phyloP scores from a whole-genome alignment of 805 yeast genomes.

The Saturnispora diversa region DNA sequence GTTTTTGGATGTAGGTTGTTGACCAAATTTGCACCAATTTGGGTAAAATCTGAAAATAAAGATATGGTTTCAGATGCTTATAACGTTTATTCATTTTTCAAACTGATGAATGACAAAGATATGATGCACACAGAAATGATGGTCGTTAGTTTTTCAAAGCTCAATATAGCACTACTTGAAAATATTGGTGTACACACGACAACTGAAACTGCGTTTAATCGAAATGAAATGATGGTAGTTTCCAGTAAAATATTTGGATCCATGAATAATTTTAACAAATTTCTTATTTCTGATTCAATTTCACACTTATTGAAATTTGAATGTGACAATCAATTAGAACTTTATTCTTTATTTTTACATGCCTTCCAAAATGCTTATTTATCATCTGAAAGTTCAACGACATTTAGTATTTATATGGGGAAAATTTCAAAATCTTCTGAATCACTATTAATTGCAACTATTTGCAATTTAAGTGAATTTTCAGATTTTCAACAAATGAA shows the following conservation, averaged over 20 bases:
- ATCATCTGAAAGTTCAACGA: constrained; percentile 32
- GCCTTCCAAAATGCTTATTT: constrained; percentile 32
- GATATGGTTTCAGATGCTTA: constrained; percentile 34
- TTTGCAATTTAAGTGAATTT: constrained; percentile 37
- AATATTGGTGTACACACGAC: neutral
- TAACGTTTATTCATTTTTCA: constrained; percentile 43
- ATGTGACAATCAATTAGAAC: constrained; percentile 17
- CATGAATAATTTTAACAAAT: neutral
- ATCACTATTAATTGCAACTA: constrained; percentile 28
- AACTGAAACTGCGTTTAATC: neutral
- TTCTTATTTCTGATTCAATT: constrained; percentile 15
- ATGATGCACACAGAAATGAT: constrained; percentile 35
- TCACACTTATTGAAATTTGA: constrained; percentile 20
- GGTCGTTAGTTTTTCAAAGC: constrained; percentile 25
- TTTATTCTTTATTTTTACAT: constrained; percentile 28
- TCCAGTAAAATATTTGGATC: constrained; percentile 5
- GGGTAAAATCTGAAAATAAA: constrained; percentile 23
- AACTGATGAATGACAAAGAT: constrained; percentile 32
- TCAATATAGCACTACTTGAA: constrained; percentile 17
- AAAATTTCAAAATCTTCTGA: constrained; percentile 27
- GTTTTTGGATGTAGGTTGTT: constrained; percentile 30
- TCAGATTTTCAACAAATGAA: constrained; percentile 28
- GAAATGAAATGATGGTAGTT: neutral
- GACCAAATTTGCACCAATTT: constrained; percentile 19
- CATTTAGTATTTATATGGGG: constrained; percentile 33